These are phyloP conservation scores for Curvularia spicifera DNA, from an alignment of 2,329 filamentous ascomycete species.

Conservation along the genomic window DNA sequence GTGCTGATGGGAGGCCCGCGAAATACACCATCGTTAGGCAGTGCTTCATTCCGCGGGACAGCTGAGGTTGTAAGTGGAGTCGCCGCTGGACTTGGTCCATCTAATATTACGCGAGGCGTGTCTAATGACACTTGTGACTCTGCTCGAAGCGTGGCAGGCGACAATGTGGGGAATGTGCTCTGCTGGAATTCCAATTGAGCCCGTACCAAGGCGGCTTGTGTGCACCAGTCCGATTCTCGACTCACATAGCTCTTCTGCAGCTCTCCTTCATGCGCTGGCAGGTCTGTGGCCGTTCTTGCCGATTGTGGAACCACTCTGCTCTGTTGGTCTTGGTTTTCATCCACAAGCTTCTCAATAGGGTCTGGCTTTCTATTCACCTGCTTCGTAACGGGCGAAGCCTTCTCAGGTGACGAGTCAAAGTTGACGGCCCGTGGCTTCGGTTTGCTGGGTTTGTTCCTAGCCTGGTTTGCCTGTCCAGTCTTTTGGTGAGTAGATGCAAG, in stretches of 20 bases:
- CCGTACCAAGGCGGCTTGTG: conserved; percentile 46
- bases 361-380: neutral
- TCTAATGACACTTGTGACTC: conserved; percentile 27
- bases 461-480: conserved; percentile 16
- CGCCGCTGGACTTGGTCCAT: conserved; percentile 30
- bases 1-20: conserved; percentile 46
- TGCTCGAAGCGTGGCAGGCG: conserved; percentile 20
- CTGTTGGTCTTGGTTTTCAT: neutral
- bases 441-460: conserved; percentile 12
- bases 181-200: conserved; percentile 46
- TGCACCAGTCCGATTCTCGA: conserved; percentile 41
- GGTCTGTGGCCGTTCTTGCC: neutral
- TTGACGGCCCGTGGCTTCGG: conserved; percentile 29
- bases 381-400: neutral
- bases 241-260: conserved; percentile 13
- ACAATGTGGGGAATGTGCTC: conserved; percentile 28
- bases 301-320: neutral
- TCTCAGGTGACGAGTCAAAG: conserved; percentile 36
- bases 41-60: conserved; percentile 26
- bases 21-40: conserved; percentile 22
- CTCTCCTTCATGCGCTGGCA: conserved; percentile 5
- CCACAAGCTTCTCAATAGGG: neutral
- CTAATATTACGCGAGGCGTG: conserved; percentile 23
- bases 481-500: neutral
- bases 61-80: conserved; percentile 43